A percentile compares a stretch with the other conserved stretches of the same genome.
These are phyloP conservation scores for Puccinia polysora DNA, from an alignment of 1,284 basidiomycete genomes.

Conservation along the genomic window DNA sequence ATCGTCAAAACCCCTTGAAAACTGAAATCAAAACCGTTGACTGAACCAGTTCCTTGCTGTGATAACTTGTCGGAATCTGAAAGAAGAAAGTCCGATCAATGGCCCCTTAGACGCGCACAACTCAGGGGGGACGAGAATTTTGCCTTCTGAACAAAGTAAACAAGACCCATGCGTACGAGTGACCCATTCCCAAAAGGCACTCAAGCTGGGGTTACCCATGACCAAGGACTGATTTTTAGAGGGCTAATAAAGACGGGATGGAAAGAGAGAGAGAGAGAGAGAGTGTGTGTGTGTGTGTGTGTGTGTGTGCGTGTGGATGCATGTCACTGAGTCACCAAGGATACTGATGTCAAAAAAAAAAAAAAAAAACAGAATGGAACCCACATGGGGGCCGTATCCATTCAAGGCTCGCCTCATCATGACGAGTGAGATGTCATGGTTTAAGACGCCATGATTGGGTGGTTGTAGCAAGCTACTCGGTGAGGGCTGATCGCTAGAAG, in stretches of 20 bases:
- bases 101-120: too few species aligned
- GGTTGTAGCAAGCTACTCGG: background rate
- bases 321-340: too few species aligned
- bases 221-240: constrained; percentile 25
- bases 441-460: background rate
- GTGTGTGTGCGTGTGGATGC: too few species aligned
- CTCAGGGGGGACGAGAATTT: too few species aligned
- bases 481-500: background rate
- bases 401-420: constrained; percentile 24
- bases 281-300: too few species aligned
- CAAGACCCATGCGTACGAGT: constrained; percentile 1
- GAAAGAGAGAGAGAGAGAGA: background rate
- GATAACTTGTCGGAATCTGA: constrained; percentile 32
- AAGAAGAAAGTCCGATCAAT: background rate
- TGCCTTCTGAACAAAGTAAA: too few species aligned
- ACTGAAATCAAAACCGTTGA: constrained; percentile 41
- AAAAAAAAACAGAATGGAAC: background rate
- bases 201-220: constrained; percentile 2
- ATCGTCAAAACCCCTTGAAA: constrained; percentile 33
- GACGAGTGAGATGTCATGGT: constrained; percentile 25
- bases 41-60: constrained; percentile 20
- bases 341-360: too few species aligned
- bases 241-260: constrained; percentile 4
- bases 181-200: constrained; percentile 40
- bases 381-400: constrained; percentile 36